Conservation (phyloP, 1,284 basidiomycete species). For the Schizophyllum commune region DNA sequence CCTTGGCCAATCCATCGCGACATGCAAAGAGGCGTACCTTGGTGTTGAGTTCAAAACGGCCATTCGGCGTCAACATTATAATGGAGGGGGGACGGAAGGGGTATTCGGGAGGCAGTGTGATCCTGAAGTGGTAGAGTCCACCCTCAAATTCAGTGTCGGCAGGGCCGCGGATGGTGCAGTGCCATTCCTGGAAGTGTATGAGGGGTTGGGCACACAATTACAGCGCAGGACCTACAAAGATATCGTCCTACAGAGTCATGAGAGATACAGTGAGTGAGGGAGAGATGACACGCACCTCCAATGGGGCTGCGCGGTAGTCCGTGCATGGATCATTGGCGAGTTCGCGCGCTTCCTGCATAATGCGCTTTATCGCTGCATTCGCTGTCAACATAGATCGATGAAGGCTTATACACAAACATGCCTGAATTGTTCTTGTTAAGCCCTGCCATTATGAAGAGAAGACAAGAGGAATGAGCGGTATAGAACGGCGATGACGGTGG, state of each 20-base stretch:
- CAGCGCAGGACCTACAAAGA: conserved; percentile 51
- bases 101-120: conserved; percentile 87
- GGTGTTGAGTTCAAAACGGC: conserved; percentile 90
- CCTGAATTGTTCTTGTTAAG: conserved; percentile 85
- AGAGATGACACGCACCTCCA: conserved; percentile 57
- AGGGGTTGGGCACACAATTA: conserved; percentile 5
- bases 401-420: conserved; percentile 21
- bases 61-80: conserved; percentile 92
- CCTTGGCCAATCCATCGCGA: conserved; percentile 9
- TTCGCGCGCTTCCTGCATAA: conserved; percentile 93
- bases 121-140: conserved; percentile 87
- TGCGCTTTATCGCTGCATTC: conserved; percentile 77
- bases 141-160: conserved; percentile 85
- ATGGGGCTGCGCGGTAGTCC: conserved; percentile 80
- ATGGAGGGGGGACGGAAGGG: conserved; percentile 93
- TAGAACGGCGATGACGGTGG: too few relatives aligned
- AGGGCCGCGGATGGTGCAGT: conserved; percentile 90
- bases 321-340: conserved; percentile 74
- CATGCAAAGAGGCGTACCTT: conserved; percentile 54
- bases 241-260: conserved; percentile 52
- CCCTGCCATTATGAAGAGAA: conserved; percentile 24
- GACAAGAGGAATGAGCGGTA: conserved; percentile 11
- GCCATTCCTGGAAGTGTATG: conserved; percentile 74
- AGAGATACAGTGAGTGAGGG: background rate
- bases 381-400: conserved; percentile 7